Conservation (phyloP, 2,329 filamentous ascomycete genomes). For the Diaporthe amygdali region DNA sequence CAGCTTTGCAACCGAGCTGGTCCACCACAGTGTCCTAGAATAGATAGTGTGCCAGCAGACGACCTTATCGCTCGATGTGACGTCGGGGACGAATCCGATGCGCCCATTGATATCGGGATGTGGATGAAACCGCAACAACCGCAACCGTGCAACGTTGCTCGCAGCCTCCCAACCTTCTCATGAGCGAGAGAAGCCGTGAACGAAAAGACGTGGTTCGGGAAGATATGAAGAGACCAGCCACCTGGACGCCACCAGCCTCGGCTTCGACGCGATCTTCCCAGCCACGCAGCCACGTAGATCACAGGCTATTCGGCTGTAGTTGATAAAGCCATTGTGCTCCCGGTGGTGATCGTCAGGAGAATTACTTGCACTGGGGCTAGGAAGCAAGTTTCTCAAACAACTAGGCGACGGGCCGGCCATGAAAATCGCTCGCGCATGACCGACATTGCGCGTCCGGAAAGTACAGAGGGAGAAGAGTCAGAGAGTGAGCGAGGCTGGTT, state of each 20-base stretch:
- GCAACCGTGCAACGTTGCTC: conserved; percentile 8
- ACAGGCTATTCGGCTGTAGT: background rate
- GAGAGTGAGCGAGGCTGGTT: background rate
- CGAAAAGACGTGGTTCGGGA: background rate
- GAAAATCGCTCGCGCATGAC: conserved; percentile 15
- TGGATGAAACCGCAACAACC: background rate
- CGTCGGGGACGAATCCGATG: background rate
- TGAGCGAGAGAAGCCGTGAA: background rate
- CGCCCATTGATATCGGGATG: background rate
- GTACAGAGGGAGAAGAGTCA: background rate
- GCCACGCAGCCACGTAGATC: background rate
- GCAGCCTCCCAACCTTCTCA: background rate
- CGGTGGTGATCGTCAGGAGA: conserved; percentile 13
- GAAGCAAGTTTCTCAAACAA: conserved; percentile 8
- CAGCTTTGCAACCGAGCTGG: background rate
- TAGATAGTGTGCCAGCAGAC: background rate
- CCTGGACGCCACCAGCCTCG: background rate
- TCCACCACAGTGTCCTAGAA: background rate
- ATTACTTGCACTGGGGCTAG: conserved; percentile 5
- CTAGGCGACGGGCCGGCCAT: conserved; percentile 11
- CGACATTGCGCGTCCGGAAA: background rate
- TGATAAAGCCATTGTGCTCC: background rate
- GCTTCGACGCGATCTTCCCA: background rate
- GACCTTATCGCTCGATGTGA: conserved; percentile 8
- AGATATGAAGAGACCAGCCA: background rate